Evolutionary conservation across 306 rosid genomes (phyloP).

Genomic region (Cicer cuneatum): DNA sequence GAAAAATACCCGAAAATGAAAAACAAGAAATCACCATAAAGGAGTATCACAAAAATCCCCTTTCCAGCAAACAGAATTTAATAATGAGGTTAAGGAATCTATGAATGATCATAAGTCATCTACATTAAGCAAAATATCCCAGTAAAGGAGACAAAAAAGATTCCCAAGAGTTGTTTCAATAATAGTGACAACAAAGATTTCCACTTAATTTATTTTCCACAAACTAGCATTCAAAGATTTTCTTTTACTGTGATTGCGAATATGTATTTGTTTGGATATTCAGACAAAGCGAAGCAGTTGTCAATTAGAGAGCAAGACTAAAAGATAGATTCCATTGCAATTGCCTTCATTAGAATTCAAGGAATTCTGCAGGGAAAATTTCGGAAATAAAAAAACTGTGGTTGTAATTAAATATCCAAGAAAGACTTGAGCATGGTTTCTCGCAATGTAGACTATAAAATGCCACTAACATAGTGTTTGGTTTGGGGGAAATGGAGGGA

Average conservation of each 20-base stretch:
- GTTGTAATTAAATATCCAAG: slow-evolving; percentile 8
- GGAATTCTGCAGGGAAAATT: slow-evolving; percentile 14
- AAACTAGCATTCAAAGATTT: slow-evolving; percentile 1
- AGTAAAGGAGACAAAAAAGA: slow-evolving; percentile 23
- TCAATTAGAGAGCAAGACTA: slow-evolving; percentile 20
- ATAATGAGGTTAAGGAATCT: slow-evolving; percentile 21
- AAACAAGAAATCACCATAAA: slow-evolving; percentile 25
- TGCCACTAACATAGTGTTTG: too few species aligned
- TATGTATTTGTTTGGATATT: slow-evolving; percentile 16
- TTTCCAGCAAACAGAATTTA: slow-evolving; percentile 20
- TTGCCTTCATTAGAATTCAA: slow-evolving; percentile 11
- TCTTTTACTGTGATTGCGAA: slow-evolving; percentile 3
- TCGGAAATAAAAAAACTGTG: not conserved
- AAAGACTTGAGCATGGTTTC: slow-evolving; percentile 5
- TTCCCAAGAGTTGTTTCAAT: slow-evolving; percentile 6
- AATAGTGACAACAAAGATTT: slow-evolving; percentile 21
- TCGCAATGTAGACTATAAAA: slow-evolving; percentile 17
- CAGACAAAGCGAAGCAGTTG: not conserved
- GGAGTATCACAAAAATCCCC: slow-evolving; percentile 13
- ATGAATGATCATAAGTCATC: not conserved
- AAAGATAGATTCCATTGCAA: slow-evolving; percentile 7
- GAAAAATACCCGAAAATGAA: not conserved
- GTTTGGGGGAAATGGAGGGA: too few species aligned
- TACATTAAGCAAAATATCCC: slow-evolving; percentile 18
- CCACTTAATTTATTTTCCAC: slow-evolving; percentile 12